phyloP scores from a whole-genome alignment of 768 basidiomycete genomes.

The Suillus lakei region DNA sequence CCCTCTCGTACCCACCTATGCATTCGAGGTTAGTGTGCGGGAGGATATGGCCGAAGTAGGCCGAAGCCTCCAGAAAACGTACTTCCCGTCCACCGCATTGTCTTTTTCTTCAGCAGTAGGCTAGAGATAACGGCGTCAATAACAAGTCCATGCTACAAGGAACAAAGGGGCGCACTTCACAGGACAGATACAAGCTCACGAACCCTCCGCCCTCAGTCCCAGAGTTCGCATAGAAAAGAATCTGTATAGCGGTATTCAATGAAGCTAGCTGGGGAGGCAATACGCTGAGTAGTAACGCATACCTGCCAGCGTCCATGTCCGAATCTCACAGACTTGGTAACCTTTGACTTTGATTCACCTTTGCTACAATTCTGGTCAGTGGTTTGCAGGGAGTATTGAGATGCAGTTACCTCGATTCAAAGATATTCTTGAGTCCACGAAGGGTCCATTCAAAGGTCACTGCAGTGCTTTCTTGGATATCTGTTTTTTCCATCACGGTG shows the following conservation, averaged over 20 bases:
- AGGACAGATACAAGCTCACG: slow-evolving; percentile 80
- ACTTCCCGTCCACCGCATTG: slow-evolving; percentile 64
- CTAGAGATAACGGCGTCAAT: slow-evolving; percentile 39
- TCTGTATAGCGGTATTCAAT: slow-evolving; percentile 42
- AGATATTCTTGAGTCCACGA: slow-evolving; percentile 68
- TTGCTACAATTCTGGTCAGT: slow-evolving; percentile 44
- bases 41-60: slow-evolving; percentile 3
- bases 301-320: slow-evolving; percentile 82
- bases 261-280: neutral
- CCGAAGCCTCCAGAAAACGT: slow-evolving; percentile 14
- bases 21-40: neutral
- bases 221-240: slow-evolving; percentile 85
- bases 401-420: slow-evolving; percentile 61
- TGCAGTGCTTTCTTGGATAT: slow-evolving; percentile 56
- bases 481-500: slow-evolving; percentile 36
- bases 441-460: slow-evolving; percentile 82
- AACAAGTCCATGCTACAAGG: neutral
- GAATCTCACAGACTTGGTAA: slow-evolving; percentile 76
- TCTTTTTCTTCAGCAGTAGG: slow-evolving; percentile 82
- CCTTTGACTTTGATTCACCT: slow-evolving; percentile 79
- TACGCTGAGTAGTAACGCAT: slow-evolving; percentile 19
- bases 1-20: slow-evolving; percentile 84
- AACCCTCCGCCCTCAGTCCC: slow-evolving; percentile 65
- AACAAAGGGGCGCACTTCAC: slow-evolving; percentile 60
- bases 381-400: neutral